Evolutionary conservation across 73 alveolate genomes (phyloP).

Genomic region (Paramecium octaurelia): DNA sequence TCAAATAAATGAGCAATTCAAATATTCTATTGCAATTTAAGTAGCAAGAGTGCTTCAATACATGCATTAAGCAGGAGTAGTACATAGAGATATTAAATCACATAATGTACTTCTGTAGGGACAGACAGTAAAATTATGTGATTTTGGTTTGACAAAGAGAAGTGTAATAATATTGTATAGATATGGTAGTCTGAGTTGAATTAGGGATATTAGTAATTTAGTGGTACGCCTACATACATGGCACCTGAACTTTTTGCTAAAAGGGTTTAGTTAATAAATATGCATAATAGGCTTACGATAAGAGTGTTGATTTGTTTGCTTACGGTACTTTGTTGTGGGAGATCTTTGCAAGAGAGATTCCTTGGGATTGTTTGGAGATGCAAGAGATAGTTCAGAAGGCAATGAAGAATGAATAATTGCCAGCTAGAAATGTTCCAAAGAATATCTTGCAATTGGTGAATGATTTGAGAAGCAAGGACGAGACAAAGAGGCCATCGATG

Average conservation of each 20-base stretch:
- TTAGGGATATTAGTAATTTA: constrained; percentile 92
- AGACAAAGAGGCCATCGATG: constrained; percentile 36
- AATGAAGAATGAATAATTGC: constrained; percentile 68
- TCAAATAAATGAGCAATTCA: constrained; percentile 72
- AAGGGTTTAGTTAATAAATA: neutral
- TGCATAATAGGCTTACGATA: constrained; percentile 77
- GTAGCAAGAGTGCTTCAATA: constrained; percentile 80
- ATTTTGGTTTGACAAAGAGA: constrained; percentile 96
- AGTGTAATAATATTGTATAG: neutral
- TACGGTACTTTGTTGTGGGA: constrained; percentile 99
- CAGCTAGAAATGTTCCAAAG: neutral
- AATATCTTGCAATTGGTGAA: neutral
- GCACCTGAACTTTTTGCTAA: constrained; percentile 98
- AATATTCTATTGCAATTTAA: constrained; percentile 79
- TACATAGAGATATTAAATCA: constrained; percentile 97
- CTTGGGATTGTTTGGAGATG: constrained; percentile 95
- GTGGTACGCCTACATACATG: constrained; percentile 99
- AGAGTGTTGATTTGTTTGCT: constrained; percentile 97
- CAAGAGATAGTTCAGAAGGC: constrained; percentile 89
- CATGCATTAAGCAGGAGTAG: constrained; percentile 92
- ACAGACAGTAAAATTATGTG: constrained; percentile 88
- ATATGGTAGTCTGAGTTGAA: constrained; percentile 81
- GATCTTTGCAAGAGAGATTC: constrained; percentile 91
- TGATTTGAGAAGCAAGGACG: constrained; percentile 43
- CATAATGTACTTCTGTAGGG: constrained; percentile 89